Base-by-base conservation (phyloP, 23 red algal species). In the Chondrus crispus region DNA sequence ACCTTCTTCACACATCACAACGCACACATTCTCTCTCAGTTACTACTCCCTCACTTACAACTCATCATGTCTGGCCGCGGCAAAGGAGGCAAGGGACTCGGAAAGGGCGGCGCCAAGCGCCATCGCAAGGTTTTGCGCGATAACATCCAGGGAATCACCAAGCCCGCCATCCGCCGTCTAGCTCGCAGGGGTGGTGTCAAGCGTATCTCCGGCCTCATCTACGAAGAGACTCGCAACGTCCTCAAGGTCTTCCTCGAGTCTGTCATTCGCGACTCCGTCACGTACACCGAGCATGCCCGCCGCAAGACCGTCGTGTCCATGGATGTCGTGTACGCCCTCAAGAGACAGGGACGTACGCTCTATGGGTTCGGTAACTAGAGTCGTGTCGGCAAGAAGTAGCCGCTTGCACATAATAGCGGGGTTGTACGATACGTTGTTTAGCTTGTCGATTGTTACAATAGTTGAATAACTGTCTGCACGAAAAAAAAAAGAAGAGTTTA, bases 131-230 rank as follows among this genome's bases (percentile, higher is more conserved):
- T 98, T 8, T 70, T 98, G 74, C 90, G 97, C 2, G 97, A 98
- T 92, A 98, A 98, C 83, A 98, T 98, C 92, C 97, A 98, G 95
- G 97, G 97, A 74, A 98, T 98, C 43, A 98, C 97, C 43, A 98
- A 98, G 90, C 97, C 97, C 46, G 97, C 97, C 62, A 98, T 98
- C 50, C 93, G 97, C 44, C 97, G 97, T 75, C 82, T 98, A 28
- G 97, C 97, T 13, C 93, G 97, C 49, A 90, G 97, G 43, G 97
- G 97, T 62, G 97, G 97, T 96, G 97, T 98, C 55, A 98, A 98
- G 90, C 97, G 97, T 89, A 98, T 98, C 68, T 96, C 94, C n/a
- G 97, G 97, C 18, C 86, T 98, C 29, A 98, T 98, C 73, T 98
- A 98, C 39, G 97, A 98, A 48, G 97, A 98, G 88, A 98, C 97